Conservation (phyloP, 1,284 basidiomycete genomes). For the Malassezia slooffiae region DNA sequence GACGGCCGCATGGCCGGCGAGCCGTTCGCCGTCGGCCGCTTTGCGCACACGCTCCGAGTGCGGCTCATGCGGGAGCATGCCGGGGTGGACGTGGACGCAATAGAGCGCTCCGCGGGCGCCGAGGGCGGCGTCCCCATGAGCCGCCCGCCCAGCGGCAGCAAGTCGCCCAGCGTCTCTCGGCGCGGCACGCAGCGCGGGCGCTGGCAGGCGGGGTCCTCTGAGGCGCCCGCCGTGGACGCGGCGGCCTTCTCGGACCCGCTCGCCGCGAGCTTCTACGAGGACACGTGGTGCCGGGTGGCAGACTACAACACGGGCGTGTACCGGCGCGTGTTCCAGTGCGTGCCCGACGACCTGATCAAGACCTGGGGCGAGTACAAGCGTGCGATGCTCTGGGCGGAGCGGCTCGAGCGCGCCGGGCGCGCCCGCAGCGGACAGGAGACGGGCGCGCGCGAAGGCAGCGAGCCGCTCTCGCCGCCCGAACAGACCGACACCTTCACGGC, state of each 20-base stretch:
- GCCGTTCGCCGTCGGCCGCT: conserved; percentile 89
- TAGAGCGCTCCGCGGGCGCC: no score
- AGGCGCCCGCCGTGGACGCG: no score
- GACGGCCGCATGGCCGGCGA: conserved; percentile 79
- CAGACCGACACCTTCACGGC: conserved; percentile 22
- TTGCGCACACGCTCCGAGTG: conserved; percentile 84
- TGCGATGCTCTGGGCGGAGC: conserved; percentile 27
- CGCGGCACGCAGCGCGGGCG: no score
- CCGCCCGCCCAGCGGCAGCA: no score
- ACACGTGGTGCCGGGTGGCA: conserved; percentile 35
- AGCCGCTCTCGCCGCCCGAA: conserved; percentile 24
- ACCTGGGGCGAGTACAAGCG: conserved; percentile 44
- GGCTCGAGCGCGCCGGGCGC: conserved; percentile 17
- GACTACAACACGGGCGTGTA: conserved; percentile 42
- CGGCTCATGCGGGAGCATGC: conserved; percentile 93
- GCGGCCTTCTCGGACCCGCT: conserved; percentile 30
- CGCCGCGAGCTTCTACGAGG: conserved; percentile 31
- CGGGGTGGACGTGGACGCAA: conserved; percentile 82
- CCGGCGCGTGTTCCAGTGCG: conserved; percentile 42
- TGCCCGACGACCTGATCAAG: conserved; percentile 41
- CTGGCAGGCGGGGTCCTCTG: no score
- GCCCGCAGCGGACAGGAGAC: background rate
- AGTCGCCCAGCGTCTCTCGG: no score
- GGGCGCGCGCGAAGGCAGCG: background rate
- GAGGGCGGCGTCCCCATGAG: no score